Evolutionary conservation across 495 filamentous ascomycete genomes (phyloP), one percentile per base, ranked within the genome.

Genomic region (Clohesyomyces aquaticus): DNA sequence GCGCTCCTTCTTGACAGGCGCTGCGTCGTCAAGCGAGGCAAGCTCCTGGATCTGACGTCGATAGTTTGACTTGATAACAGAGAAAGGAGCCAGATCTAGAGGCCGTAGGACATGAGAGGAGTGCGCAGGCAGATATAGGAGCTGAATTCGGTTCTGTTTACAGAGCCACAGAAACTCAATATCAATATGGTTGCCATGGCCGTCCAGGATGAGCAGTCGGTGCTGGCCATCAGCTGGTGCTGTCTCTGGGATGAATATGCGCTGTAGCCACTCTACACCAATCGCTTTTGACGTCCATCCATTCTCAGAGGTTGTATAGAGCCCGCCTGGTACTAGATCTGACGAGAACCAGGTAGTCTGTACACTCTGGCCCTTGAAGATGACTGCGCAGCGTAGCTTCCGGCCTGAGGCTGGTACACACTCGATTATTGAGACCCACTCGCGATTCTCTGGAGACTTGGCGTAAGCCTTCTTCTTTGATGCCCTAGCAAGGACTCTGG

Each of bases 171-270:
- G n/a, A n/a, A n/a, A n/a, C n/a, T n/a, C n/a, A n/a, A n/a, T n/a
- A n/a, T n/a, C n/a, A n/a, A n/a, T n/a, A n/a, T n/a, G n/a, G 43
- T n/a, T 47, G 43, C 43, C 43, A 18, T 47, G 43, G 43, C 43
- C 43, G n/a, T 47, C 43, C 14, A 47, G 43, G n/a, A 47, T 47
- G 4, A 47, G 43, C 16, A 47, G 4, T 8, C 43, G 4, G 6
- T 18, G 19, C 4, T 18, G 43, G n/a, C n/a, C 21, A n/a, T 47
- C 21, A 8, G n/a, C 4, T 18, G 19, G 8, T 8, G 43, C 43
- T n/a, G 43, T 47, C 43, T 47, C 43, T 8, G 43, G 43, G 6
- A 47, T 6, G 19, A 47, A 47, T 47, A 47, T 18, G 4, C 43
- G 43, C 43, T 47, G 6, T 23, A 47, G n/a, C 43, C 43, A 47